phyloP scores from a whole-genome alignment of 2,329 filamentous ascomycete genomes.

The Colletotrichum magnum region DNA sequence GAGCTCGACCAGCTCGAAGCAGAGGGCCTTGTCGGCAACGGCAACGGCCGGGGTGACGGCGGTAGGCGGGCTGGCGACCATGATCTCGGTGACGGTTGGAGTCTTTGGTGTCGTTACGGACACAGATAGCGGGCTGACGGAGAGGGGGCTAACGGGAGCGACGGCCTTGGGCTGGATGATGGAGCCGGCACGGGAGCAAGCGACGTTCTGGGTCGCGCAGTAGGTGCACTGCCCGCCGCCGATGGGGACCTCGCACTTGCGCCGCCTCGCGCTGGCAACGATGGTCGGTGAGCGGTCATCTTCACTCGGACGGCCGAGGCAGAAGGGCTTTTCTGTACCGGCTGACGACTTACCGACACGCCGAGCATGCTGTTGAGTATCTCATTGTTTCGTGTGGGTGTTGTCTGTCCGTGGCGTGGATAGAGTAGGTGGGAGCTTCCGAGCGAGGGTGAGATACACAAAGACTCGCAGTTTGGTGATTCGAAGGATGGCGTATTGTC shows the following conservation, averaged over 20 bases:
- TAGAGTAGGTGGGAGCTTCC: too few relatives aligned
- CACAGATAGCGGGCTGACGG: constrained; percentile 35
- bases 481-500: neutral
- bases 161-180: constrained; percentile 41
- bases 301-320: neutral
- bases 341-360: constrained; percentile 40
- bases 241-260: constrained; percentile 40
- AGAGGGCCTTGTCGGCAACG: constrained; percentile 40
- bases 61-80: constrained; percentile 19
- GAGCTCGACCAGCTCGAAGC: constrained; percentile 48
- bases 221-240: constrained; percentile 40
- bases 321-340: neutral
- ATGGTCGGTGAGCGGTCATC: constrained; percentile 12
- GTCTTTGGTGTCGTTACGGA: constrained; percentile 34
- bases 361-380: constrained; percentile 42
- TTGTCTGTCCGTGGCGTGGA: too few relatives aligned
- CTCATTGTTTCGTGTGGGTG: constrained; percentile 30
- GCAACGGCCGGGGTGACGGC: constrained; percentile 29
- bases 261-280: constrained; percentile 38
- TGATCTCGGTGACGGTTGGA: constrained; percentile 33
- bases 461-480: neutral
- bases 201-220: constrained; percentile 40
- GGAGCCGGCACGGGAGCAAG: constrained; percentile 41
- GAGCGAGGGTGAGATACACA: neutral
- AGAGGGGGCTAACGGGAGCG: neutral